A percentile compares a stretch with the other conserved stretches of the same genome.
Evolutionary conservation across 169 alveolate genomes (phyloP).

Genomic region (Eimeria mitis): DNA sequence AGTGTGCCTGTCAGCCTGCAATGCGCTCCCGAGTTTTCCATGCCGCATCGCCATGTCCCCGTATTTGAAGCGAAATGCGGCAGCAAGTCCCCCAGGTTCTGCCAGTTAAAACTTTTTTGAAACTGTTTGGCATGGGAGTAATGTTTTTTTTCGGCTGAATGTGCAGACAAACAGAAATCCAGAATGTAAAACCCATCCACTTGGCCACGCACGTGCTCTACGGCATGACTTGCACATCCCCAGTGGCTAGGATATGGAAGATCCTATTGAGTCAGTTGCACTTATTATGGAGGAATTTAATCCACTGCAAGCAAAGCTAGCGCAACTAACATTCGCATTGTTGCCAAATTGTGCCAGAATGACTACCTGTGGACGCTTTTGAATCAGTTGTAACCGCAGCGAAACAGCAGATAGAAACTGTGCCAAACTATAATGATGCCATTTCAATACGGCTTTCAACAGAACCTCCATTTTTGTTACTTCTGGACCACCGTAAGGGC

Average conservation of each 20-base stretch:
- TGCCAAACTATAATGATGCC: neutral
- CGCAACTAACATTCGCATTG: neutral
- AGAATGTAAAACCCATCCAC: neutral
- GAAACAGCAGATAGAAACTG: neutral
- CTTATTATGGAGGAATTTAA: neutral
- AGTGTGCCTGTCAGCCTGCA: neutral
- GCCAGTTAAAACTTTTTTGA: neutral
- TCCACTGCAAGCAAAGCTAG: neutral
- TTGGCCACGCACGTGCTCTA: neutral
- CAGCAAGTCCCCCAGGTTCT: neutral
- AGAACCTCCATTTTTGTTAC: neutral
- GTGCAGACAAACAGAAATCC: neutral
- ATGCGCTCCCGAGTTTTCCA: neutral
- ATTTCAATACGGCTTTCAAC: neutral
- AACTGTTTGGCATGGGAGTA: neutral
- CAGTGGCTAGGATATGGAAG: neutral
- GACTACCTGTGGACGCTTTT: neutral
- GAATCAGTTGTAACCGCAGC: neutral
- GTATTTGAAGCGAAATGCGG: neutral
- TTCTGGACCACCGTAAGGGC: neutral
- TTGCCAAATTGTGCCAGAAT: neutral
- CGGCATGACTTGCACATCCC: neutral
- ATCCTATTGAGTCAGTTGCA: neutral
- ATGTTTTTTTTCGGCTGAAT: neutral
- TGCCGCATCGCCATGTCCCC: neutral